Percentiles rank a stretch among this genome's conserved stretches.
Conservation (phyloP, 2,329 filamentous ascomycete genomes). For the Alternaria triticimaculans region DNA sequence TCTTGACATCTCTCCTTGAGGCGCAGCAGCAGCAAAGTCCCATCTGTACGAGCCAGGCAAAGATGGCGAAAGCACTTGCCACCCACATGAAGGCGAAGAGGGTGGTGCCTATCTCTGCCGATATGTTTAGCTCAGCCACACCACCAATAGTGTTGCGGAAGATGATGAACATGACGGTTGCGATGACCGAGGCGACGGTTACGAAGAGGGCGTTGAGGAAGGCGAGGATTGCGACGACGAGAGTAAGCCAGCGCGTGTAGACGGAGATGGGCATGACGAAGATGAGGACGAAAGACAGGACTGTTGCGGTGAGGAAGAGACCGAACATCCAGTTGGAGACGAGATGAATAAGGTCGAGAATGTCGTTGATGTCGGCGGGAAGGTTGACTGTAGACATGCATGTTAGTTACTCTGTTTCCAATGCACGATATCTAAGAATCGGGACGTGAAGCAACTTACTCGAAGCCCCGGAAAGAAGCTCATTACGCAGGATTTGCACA, state of each 20-base stretch:
- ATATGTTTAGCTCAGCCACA: conserved; percentile 77
- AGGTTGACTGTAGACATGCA: conserved; percentile 67
- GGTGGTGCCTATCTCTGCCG: conserved; percentile 69
- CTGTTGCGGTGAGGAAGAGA: conserved; percentile 76
- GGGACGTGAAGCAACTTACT: conserved; percentile 55
- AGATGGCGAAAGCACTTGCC: conserved; percentile 68
- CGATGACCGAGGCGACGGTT: conserved; percentile 73
- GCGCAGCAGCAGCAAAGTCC: conserved; percentile 80
- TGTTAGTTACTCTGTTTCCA: conserved; percentile 9
- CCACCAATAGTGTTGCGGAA: conserved; percentile 77
- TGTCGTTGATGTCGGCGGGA: conserved; percentile 73
- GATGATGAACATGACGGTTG: conserved; percentile 82
- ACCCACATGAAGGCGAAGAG: conserved; percentile 95
- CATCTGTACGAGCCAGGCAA: conserved; percentile 75
- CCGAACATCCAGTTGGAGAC: conserved; percentile 88
- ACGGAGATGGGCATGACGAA: conserved; percentile 65
- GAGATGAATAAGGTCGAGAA: conserved; percentile 75
- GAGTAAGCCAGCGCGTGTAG: conserved; percentile 62
- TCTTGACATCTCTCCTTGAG: conserved; percentile 60
- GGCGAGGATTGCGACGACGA: conserved; percentile 72
- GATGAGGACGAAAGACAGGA: conserved; percentile 75
- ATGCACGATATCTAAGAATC: not conserved
- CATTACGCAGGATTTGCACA: conserved; percentile 77
- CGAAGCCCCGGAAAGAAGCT: conserved; percentile 81
- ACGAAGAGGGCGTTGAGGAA: conserved; percentile 72